phyloP scores from a whole-genome alignment of 495 filamentous ascomycete genomes.

The Hypoxylon lienhwacheense region DNA sequence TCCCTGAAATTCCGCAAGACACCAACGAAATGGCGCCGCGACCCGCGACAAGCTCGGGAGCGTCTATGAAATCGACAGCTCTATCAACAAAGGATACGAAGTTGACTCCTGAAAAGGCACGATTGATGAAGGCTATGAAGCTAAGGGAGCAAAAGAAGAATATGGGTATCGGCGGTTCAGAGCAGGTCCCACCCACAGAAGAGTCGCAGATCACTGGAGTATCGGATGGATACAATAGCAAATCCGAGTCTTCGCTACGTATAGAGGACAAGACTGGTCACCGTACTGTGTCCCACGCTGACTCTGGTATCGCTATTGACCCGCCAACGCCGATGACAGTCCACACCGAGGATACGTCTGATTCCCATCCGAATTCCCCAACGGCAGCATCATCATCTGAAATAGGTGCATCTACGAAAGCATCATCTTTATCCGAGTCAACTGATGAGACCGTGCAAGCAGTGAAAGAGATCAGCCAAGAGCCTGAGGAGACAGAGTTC shows the following conservation, averaged over 20 bases:
- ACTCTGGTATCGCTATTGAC: conserved; percentile 46
- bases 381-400: conserved; percentile 49
- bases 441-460: conserved; percentile 55
- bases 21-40: conserved; percentile 43
- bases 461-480: conserved; percentile 27
- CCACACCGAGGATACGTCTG: conserved; percentile 45
- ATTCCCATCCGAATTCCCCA: conserved; percentile 56
- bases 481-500: conserved; percentile 14
- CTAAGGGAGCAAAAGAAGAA: conserved; percentile 80
- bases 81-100: conserved; percentile 54
- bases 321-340: conserved; percentile 34
- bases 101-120: conserved; percentile 85
- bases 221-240: conserved; percentile 30
- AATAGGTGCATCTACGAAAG: conserved; percentile 55
- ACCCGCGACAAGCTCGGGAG: conserved; percentile 57
- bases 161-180: conserved; percentile 44
- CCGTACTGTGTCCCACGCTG: conserved; percentile 40
- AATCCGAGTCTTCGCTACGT: conserved; percentile 17
- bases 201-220: conserved; percentile 10
- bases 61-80: conserved; percentile 49
- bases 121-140: conserved; percentile 91
- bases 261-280: conserved; percentile 20
- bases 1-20: conserved; percentile 34
- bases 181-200: conserved; percentile 18
- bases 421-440: conserved; percentile 58